phyloP scores from a whole-genome alignment of 1,139 yeast species.

The Diutina mesorugosa region DNA sequence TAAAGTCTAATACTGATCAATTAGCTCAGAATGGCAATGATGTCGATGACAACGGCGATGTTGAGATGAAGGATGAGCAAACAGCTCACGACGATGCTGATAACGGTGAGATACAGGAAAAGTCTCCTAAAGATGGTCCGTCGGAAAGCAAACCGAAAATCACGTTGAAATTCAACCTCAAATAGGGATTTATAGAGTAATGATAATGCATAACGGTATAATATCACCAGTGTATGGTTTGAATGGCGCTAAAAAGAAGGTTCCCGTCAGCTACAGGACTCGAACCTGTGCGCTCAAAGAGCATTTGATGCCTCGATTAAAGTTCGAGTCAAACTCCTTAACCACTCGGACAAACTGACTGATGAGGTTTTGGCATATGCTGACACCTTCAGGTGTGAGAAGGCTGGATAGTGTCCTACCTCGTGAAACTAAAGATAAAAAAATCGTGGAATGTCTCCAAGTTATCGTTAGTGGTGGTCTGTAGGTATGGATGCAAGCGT shows the following conservation, averaged over 20 bases:
- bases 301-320: neutral
- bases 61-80: conserved; percentile 2
- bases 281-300: conserved; percentile 2
- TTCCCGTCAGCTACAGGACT: conserved; percentile 1
- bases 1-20: conserved; percentile 5
- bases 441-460: no score
- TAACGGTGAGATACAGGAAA: neutral
- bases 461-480: no score
- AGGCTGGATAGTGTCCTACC: no score
- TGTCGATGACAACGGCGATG: conserved; percentile 2
- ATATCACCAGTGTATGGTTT: neutral
- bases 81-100: conserved; percentile 1
- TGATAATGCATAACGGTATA: neutral
- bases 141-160: conserved; percentile 7
- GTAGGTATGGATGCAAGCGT: no score
- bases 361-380: neutral
- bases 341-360: conserved; percentile 2
- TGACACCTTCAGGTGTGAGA: no score
- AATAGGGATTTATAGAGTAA: conserved; percentile 5
- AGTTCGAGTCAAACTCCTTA: conserved; percentile 2
- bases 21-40: conserved; percentile 8
- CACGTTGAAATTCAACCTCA: conserved; percentile 14
- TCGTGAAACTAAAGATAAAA: no score
- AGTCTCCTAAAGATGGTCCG: neutral
- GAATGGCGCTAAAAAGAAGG: neutral